phyloP scores from a whole-genome alignment of 208 protist species.

The Trypanosoma platydactyli region DNA sequence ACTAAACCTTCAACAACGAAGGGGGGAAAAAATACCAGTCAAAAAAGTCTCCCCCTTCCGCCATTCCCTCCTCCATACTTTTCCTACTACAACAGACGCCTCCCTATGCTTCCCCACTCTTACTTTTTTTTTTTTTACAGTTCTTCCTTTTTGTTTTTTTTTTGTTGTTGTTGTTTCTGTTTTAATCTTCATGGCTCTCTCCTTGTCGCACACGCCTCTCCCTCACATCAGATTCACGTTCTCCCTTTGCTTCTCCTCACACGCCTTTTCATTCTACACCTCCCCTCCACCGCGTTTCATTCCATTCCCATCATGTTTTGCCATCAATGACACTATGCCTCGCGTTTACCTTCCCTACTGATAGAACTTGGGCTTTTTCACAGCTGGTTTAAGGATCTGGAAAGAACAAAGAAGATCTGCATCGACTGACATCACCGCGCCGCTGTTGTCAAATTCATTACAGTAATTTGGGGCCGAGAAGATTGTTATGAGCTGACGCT shows the following conservation, averaged over 20 bases:
- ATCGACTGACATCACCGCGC: constrained; percentile 99
- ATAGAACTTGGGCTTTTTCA: constrained; percentile 90
- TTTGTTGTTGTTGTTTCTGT: background rate
- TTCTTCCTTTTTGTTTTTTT: background rate
- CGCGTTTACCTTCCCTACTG: constrained; percentile 31
- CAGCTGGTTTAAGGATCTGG: constrained; percentile 94
- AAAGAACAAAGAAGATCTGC: constrained; percentile 99
- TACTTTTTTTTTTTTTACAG: too few relatives aligned
- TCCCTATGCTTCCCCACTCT: too few relatives aligned
- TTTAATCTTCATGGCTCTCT: background rate
- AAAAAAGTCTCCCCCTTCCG: too few relatives aligned
- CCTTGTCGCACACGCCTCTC: background rate
- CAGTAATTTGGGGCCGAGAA: constrained; percentile 99
- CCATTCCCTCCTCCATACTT: too few relatives aligned
- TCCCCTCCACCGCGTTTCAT: background rate
- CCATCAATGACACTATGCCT: background rate
- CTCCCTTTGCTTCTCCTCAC: background rate
- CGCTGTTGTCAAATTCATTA: constrained; percentile 99
- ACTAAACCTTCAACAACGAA: too few relatives aligned
- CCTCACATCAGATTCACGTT: background rate
- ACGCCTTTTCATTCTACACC: background rate
- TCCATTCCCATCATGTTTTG: background rate
- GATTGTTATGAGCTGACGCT: constrained; percentile 96
- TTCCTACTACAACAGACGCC: too few relatives aligned
- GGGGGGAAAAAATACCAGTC: too few relatives aligned